phyloP scores from a whole-genome alignment of 2,329 filamentous ascomycete species.

The Neofusicoccum laricinum region DNA sequence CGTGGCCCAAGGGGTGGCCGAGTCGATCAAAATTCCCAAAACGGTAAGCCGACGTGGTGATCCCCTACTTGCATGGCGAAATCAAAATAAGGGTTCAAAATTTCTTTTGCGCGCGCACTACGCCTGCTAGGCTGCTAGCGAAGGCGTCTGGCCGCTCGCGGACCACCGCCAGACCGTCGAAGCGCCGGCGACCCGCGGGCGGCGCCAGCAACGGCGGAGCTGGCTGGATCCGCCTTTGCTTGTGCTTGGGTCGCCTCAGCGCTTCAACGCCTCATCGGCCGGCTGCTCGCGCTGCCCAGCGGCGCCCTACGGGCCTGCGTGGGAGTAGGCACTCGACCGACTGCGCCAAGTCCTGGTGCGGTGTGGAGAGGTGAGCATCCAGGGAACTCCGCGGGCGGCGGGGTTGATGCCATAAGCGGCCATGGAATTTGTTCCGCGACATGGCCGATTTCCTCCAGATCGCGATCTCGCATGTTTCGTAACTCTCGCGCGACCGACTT shows the following conservation, averaged over 20 bases:
- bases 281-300: background rate
- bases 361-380: background rate
- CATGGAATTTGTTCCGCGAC: background rate
- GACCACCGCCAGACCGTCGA: background rate
- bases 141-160: background rate
- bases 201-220: background rate
- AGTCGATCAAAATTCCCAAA: constrained; percentile 16
- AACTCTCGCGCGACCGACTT: background rate
- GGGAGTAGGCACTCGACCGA: too few species aligned
- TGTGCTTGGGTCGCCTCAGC: too few species aligned
- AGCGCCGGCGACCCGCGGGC: background rate
- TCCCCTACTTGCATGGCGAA: background rate
- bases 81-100: constrained; percentile 1
- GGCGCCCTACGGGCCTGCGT: too few species aligned
- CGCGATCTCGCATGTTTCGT: constrained; percentile 5
- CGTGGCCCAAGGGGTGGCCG: background rate
- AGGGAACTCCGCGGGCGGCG: background rate
- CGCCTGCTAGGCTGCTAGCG: background rate
- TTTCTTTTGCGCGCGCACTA: background rate
- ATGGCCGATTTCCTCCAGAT: background rate
- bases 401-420: background rate
- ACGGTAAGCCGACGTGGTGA: constrained; percentile 3
- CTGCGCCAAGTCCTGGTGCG: background rate
- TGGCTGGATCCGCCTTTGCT: background rate
- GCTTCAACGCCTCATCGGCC: background rate